phyloP scores from a whole-genome alignment of 73 alveolate species.

The Symbiodinium natans region DNA sequence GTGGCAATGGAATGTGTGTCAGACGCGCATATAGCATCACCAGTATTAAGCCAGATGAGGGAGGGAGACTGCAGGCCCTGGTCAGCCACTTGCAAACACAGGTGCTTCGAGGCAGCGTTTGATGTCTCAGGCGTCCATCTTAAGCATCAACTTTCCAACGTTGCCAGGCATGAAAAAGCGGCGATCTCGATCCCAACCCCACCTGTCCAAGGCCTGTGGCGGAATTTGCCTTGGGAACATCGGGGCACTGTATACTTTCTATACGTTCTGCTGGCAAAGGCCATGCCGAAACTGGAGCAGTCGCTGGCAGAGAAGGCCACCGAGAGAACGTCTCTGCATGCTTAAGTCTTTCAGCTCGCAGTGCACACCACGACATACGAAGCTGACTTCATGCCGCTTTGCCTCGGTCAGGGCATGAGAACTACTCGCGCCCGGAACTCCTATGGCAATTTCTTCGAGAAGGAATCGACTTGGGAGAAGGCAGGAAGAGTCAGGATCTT shows the following conservation, averaged over 20 bases:
- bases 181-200: not conserved
- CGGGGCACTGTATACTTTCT: too few species aligned
- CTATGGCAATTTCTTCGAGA: not conserved
- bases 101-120: constrained; percentile 11
- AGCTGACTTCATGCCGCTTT: too few species aligned
- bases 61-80: not conserved
- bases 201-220: not conserved
- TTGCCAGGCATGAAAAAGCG: not conserved
- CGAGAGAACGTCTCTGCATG: not conserved
- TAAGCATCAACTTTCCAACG: too few species aligned
- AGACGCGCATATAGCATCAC: too few species aligned
- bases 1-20: too few species aligned
- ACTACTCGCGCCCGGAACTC: not conserved
- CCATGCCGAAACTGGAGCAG: not conserved
- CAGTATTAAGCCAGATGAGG: too few species aligned
- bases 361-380: too few species aligned
- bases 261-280: not conserved
- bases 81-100: constrained; percentile 1
- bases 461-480: constrained; percentile 8
- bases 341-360: not conserved
- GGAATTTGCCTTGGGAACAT: too few species aligned
- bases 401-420: not conserved
- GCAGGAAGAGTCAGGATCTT: not conserved
- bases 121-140: too few species aligned
- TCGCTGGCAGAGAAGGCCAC: too few species aligned